Percentiles rank a stretch among this genome's conserved stretches.
These are phyloP conservation scores for Mycena citricolor DNA, from an alignment of 1,284 basidiomycete genomes.

Conservation along the genomic window DNA sequence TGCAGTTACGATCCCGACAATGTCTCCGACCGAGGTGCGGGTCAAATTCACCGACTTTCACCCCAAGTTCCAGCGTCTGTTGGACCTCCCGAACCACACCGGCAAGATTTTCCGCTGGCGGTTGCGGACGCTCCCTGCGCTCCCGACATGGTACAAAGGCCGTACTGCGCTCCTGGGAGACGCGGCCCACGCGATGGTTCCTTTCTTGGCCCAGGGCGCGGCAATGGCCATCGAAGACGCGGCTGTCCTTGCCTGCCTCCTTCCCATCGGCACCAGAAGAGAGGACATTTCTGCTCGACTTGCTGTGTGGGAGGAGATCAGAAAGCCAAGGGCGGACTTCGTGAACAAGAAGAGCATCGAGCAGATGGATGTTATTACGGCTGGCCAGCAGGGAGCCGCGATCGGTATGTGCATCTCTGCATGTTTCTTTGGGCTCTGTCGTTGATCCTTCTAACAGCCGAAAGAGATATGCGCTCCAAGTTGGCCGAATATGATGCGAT, in stretches of 20 bases:
- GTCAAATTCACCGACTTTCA: conserved; percentile 1
- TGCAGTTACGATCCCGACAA: conserved; percentile 2
- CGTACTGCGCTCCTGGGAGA: conserved; percentile 12
- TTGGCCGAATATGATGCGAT: no score
- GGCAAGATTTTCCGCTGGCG: conserved; percentile 54
- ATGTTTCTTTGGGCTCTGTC: no score
- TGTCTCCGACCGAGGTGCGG: conserved; percentile 1
- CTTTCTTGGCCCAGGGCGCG: conserved; percentile 11
- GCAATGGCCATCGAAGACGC: conserved; percentile 22
- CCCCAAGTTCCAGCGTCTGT: conserved; percentile 7
- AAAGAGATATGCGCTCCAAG: no score
- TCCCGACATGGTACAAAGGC: conserved; percentile 13
- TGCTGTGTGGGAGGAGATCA: conserved; percentile 10
- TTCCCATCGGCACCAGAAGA: conserved; percentile 14
- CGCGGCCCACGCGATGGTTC: conserved; percentile 10
- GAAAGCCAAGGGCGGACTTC: conserved; percentile 18
- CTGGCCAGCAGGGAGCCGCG: no score
- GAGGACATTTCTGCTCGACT: conserved; percentile 11
- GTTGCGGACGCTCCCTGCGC: conserved; percentile 4
- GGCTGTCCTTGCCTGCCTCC: conserved; percentile 10
- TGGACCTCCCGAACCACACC: conserved; percentile 7
- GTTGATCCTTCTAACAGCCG: no score
- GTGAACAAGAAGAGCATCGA: conserved; percentile 9
- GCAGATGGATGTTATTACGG: no score
- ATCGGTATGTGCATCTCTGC: no score